Conservation (phyloP, 2,329 filamentous ascomycete species). For the Arthrobotrys conoides region DNA sequence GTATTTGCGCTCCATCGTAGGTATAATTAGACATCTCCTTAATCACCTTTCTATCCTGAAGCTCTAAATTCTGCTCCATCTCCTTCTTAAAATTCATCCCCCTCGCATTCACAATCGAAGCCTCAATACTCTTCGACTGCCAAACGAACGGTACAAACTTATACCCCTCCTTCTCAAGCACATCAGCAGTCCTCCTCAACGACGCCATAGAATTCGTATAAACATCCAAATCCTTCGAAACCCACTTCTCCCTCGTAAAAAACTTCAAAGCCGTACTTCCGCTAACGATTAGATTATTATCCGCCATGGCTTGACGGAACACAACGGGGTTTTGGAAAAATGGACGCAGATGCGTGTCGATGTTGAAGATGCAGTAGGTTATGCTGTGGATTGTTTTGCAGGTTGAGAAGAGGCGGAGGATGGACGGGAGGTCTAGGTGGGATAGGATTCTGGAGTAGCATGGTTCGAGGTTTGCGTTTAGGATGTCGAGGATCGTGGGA, state of each 20-base stretch:
- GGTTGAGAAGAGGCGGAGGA: constrained; percentile 24
- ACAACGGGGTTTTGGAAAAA: constrained; percentile 24
- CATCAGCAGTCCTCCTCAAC: not conserved
- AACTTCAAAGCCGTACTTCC: constrained; percentile 39
- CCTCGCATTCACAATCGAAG: constrained; percentile 10
- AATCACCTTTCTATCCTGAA: not conserved
- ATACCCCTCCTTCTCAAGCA: constrained; percentile 15
- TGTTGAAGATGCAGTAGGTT: constrained; percentile 24
- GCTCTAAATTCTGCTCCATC: not conserved
- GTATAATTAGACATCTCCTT: not conserved
- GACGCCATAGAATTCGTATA: constrained; percentile 25
- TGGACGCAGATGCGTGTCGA: constrained; percentile 31
- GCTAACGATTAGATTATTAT: constrained; percentile 26
- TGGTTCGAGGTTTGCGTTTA: constrained; percentile 13
- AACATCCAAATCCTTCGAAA: constrained; percentile 32
- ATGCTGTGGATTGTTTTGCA: constrained; percentile 36
- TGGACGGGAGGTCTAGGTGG: constrained; percentile 24
- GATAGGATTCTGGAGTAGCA: constrained; percentile 13
- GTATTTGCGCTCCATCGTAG: not conserved
- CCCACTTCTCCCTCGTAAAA: constrained; percentile 27
- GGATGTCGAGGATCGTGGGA: constrained; percentile 3
- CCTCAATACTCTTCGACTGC: constrained; percentile 29
- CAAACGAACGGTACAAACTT: constrained; percentile 22
- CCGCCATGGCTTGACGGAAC: constrained; percentile 37
- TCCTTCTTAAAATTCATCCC: not conserved